phyloP scores from a whole-genome alignment of 177 flowering plant species.

The Telopea speciosissima region DNA sequence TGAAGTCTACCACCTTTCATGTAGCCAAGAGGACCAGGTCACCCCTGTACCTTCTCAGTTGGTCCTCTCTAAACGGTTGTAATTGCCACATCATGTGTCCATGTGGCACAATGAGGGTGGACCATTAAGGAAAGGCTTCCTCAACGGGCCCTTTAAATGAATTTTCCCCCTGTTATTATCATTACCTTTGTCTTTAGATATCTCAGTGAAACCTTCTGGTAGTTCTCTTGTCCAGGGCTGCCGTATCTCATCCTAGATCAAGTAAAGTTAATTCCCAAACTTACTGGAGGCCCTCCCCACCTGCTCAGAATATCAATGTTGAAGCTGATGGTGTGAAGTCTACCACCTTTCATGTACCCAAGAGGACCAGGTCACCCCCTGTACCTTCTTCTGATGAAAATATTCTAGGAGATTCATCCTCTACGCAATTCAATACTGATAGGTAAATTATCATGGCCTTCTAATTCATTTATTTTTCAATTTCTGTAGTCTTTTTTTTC shows the following conservation, averaged over 20 bases:
- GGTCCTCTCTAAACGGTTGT: too few relatives aligned
- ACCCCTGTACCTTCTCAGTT: constrained; percentile 32
- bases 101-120: not conserved
- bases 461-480: too few relatives aligned
- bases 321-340: constrained; percentile 24
- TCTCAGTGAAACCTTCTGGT: constrained; percentile 1
- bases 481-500: too few relatives aligned
- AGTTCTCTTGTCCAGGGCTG: constrained; percentile 28
- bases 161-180: too few relatives aligned
- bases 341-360: constrained; percentile 27
- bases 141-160: not conserved
- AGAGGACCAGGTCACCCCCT: constrained; percentile 61
- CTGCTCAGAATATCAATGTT: constrained; percentile 14
- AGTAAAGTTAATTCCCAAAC: constrained; percentile 21
- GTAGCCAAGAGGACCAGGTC: constrained; percentile 52
- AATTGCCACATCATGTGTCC: not conserved
- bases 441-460: constrained; percentile 29
- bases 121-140: not conserved
- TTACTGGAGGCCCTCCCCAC: constrained; percentile 20
- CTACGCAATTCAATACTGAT: constrained; percentile 39
- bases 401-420: constrained; percentile 19
- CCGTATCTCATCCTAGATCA: constrained; percentile 16
- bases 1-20: constrained; percentile 23
- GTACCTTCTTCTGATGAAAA: constrained; percentile 23
- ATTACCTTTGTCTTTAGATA: too few relatives aligned